Base-by-base conservation (phyloP, 768 basidiomycete genomes). In the Cubamyces sp. region DNA sequence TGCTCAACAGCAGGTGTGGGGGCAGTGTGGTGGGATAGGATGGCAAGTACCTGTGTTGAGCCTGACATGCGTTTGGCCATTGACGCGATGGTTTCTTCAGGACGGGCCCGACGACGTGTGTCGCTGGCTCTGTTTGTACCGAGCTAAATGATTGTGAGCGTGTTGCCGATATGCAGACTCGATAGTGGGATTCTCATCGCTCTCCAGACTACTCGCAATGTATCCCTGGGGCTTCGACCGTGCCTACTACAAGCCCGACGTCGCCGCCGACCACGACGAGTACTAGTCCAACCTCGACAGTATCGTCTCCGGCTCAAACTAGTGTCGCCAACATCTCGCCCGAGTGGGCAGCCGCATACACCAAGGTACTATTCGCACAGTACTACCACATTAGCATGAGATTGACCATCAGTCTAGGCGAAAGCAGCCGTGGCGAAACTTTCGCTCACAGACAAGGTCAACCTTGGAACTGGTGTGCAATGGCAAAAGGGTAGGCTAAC, bases 301-400 rank as follows among this genome's bases (percentile, higher is more conserved):
- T 56, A 9, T 23, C 64, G 12, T 14, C 66, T 26, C 65, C 70
- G 5, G 60, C 62, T 26, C 67, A 67, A 26, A 71, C 66, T 0
- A 61, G 64, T n/a, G 65, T 60, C 3, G 64, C 69, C 0, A 69
- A 70, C 55, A 63, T 71, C 49, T 81, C 83, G 2, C 78, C 81
- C 0, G 79, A 82, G 69, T 86, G 85, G 85, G 68, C 75, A 14
- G 76, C 81, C 11, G 85, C 85, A 21, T 83, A 83, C 54, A 69
- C 73, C 6, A 86, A 86, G 75, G 84, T 82, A 57, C 16, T 4
- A 5, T 12, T 25, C 18, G 30, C 37, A 40, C 11, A 40, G 54
- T 25, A 62, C 45, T 19, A 23, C 3, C 47, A 50, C 49, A 30
- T 26, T 26, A 18, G n/a, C 47, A 9, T 19, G 3, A 14, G 21